These are phyloP conservation scores for Cordyceps pruinosa DNA, from an alignment of 2,329 filamentous ascomycete genomes.

Conservation along the genomic window DNA sequence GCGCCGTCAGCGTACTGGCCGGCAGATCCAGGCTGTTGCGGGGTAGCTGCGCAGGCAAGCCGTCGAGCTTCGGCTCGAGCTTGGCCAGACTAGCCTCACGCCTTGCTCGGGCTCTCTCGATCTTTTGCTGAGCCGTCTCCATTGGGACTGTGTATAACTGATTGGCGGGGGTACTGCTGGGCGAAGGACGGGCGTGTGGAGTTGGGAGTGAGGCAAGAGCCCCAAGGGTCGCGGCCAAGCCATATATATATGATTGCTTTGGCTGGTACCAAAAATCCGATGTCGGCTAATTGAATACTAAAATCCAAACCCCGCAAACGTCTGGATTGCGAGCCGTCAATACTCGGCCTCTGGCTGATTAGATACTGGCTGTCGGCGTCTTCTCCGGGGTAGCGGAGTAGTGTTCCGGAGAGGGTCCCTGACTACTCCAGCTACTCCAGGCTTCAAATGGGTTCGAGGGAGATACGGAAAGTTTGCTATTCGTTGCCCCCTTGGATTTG, in stretches of 20 bases:
- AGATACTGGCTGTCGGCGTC: not conserved
- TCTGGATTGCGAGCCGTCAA: not conserved
- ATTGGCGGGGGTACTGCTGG: not conserved
- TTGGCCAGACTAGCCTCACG: slow-evolving; percentile 14
- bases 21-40: slow-evolving; percentile 20
- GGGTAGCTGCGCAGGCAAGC: slow-evolving; percentile 14
- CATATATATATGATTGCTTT: not conserved
- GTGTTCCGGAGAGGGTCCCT: not conserved
- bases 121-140: slow-evolving; percentile 11
- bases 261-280: not conserved
- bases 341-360: not conserved
- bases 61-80: slow-evolving; percentile 14
- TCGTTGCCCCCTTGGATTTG: too few species aligned
- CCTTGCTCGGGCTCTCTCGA: slow-evolving; percentile 10
- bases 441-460: not conserved
- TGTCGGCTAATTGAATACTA: not conserved
- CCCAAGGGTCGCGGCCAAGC: not conserved
- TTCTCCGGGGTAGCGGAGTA: slow-evolving; percentile 1
- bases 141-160: not conserved
- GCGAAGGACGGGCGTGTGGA: not conserved
- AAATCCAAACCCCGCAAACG: not conserved
- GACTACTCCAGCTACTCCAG: slow-evolving; percentile 8
- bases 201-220: not conserved
- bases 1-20: slow-evolving; percentile 17
- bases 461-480: not conserved